Conservation (phyloP, 2,329 filamentous ascomycete species). For the Phaeoacremonium minimum region DNA sequence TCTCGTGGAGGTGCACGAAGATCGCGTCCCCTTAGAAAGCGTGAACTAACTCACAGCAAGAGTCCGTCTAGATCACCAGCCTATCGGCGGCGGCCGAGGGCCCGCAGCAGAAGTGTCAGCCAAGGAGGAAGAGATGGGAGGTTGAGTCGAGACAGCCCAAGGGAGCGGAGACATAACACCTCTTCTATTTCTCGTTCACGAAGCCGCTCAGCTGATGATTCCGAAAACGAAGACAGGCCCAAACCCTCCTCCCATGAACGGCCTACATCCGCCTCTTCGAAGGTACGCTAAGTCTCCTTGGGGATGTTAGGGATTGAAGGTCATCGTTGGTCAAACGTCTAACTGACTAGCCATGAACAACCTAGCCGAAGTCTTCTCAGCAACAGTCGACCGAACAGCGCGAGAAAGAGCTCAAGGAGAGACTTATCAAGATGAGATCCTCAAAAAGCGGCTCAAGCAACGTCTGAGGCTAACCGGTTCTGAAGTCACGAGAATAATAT, state of each 20-base stretch:
- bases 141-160: conserved; percentile 1
- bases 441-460: conserved; percentile 35
- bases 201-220: conserved; percentile 55
- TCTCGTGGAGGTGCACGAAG: conserved; percentile 6
- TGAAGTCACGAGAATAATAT: conserved; percentile 21
- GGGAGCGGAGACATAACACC: conserved; percentile 39
- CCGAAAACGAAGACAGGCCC: conserved; percentile 39
- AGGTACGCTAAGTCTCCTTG: conserved; percentile 26
- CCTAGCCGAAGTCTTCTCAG: conserved; percentile 26
- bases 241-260: conserved; percentile 25
- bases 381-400: conserved; percentile 39
- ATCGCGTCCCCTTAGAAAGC: conserved; percentile 6
- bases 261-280: conserved; percentile 11
- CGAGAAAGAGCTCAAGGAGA: conserved; percentile 47
- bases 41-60: conserved; percentile 12
- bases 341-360: conserved; percentile 18
- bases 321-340: neutral
- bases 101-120: conserved; percentile 8
- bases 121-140: conserved; percentile 8
- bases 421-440: conserved; percentile 52
- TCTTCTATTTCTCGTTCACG: conserved; percentile 47
- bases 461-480: conserved; percentile 40
- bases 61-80: conserved; percentile 9
- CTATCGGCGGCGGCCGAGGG: conserved; percentile 9
- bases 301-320: neutral